Percentiles rank a stretch among this genome's conserved stretches.
Conservation (phyloP, 179 eudicot genomes). For the Gypsophila paniculata region DNA sequence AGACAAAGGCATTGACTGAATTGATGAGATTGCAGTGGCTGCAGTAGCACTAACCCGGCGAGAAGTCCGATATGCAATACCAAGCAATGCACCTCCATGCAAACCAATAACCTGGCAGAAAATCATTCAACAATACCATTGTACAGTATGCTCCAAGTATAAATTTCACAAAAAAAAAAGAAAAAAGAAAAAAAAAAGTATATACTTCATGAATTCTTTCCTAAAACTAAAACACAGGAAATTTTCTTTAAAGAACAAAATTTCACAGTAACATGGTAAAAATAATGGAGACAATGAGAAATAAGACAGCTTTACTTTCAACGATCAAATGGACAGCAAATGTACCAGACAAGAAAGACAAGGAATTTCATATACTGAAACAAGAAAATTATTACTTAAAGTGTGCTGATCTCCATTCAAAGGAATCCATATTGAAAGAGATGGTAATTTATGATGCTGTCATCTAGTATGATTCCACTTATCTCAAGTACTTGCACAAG, state of each 20-base stretch:
- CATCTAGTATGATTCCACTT: no score
- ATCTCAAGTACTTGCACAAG: no score
- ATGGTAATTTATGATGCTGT: no score
- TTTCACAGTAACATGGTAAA: background rate
- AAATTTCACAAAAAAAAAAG: background rate
- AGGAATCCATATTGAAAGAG: no score
- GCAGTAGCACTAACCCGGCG: slow-evolving; percentile 73
- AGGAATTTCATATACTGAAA: no score
- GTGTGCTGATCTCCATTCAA: no score
- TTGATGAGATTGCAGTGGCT: slow-evolving; percentile 80
- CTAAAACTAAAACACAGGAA: no score
- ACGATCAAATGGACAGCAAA: background rate
- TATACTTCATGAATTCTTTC: no score
- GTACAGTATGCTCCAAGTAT: no score
- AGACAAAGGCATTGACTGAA: slow-evolving; percentile 82
- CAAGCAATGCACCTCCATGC: slow-evolving; percentile 93
- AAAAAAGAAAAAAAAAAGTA: background rate
- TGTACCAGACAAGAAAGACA: no score
- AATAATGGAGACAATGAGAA: background rate
- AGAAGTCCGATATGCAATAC: slow-evolving; percentile 79
- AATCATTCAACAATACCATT: no score
- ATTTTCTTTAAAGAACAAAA: background rate
- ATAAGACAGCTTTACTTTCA: background rate
- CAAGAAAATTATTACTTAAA: no score
- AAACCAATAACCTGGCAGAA: slow-evolving; percentile 56